phyloP scores from a whole-genome alignment of 495 filamentous ascomycete genomes.

The Immersiella caudata region DNA sequence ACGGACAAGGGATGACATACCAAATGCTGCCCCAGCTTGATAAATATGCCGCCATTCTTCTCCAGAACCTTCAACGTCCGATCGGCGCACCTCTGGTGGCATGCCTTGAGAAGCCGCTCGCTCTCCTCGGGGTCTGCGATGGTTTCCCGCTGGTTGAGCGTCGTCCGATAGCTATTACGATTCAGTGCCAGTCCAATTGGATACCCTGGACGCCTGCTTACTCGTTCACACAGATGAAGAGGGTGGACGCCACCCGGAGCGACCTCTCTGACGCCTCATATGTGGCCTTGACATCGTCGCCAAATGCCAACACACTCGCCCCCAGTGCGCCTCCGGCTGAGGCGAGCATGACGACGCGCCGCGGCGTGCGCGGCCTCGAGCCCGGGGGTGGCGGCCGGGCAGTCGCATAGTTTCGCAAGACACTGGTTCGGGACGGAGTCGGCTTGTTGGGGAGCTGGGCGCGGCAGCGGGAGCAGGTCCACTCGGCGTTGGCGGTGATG shows the following conservation, averaged over 20 bases:
- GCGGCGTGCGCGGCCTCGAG: conserved; percentile 22
- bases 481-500: conserved; percentile 24
- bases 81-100: conserved; percentile 87
- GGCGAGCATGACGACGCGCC: conserved; percentile 31
- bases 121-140: conserved; percentile 63
- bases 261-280: conserved; percentile 76
- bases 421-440: conserved; percentile 31
- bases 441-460: conserved; percentile 30
- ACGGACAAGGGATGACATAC: conserved; percentile 36
- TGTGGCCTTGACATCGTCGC: conserved; percentile 70
- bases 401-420: conserved; percentile 37
- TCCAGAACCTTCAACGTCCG: conserved; percentile 86
- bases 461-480: conserved; percentile 51
- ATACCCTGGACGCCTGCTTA: conserved; percentile 49
- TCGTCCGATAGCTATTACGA: conserved; percentile 71
- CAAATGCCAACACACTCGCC: conserved; percentile 64
- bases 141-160: conserved; percentile 67
- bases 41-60: conserved; percentile 96
- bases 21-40: conserved; percentile 95
- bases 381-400: conserved; percentile 14
- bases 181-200: background rate
- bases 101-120: conserved; percentile 70
- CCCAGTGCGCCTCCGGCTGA: conserved; percentile 55
- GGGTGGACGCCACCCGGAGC: conserved; percentile 72
- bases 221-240: conserved; percentile 89